Percentiles rank a stretch among this genome's conserved stretches.
Evolutionary conservation across 179 eudicot genomes (phyloP).

Genomic region (Beta macrorhiza): DNA sequence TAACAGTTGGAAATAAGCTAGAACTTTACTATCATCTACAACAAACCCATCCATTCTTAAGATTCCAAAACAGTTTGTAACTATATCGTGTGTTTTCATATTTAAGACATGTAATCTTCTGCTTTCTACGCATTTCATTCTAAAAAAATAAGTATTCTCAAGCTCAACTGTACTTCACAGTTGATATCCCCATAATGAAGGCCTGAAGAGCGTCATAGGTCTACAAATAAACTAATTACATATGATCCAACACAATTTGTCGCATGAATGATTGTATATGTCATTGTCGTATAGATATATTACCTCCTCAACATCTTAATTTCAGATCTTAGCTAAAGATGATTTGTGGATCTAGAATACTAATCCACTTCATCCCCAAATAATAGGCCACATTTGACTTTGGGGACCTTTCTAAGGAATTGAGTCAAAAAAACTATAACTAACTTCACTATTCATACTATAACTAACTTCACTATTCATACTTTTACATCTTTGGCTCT

Average conservation of each 20-base stretch:
- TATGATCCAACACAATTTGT: not conserved
- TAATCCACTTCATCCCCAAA: not conserved
- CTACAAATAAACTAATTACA: not conserved
- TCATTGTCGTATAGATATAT: not conserved
- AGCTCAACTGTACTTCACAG: not conserved
- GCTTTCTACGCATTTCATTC: not conserved
- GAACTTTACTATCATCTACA: not conserved
- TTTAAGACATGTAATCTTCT: not conserved
- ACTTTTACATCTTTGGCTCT: not conserved
- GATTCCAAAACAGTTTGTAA: not conserved
- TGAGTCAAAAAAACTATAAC: not conserved
- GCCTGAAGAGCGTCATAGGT: not conserved
- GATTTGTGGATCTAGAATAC: not conserved
- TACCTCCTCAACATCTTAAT: not conserved
- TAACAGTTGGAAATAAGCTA: not conserved
- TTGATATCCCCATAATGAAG: not conserved
- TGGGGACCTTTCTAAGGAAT: not conserved
- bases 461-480: not conserved
- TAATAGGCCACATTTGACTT: not conserved
- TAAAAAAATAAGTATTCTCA: not conserved
- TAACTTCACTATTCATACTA: not conserved
- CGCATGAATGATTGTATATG: not conserved
- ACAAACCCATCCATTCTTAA: not conserved
- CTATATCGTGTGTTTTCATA: not conserved
- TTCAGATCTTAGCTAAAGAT: not conserved